Conservation (phyloP, 2,329 filamentous ascomycete genomes). For the Aspergillus sp. region DNA sequence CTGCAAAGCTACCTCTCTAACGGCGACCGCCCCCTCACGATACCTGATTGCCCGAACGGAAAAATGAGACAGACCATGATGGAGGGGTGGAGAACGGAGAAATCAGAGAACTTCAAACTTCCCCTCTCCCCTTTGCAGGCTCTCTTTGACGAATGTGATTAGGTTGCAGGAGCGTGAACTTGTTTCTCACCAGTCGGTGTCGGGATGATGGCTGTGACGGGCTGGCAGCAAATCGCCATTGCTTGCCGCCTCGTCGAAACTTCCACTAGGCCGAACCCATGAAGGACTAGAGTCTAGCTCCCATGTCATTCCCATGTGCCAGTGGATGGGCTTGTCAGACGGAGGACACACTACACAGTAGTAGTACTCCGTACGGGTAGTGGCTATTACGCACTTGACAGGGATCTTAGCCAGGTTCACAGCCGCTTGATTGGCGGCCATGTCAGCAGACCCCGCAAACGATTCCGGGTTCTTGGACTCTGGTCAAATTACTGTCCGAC, state of each 20-base stretch:
- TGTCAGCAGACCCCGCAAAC: constrained; percentile 17
- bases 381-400: constrained; percentile 9
- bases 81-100: background rate
- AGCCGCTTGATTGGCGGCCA: constrained; percentile 9
- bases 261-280: constrained; percentile 7
- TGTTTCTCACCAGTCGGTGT: constrained; percentile 7
- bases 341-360: background rate
- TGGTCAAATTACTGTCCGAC: constrained; percentile 7
- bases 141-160: constrained; percentile 11
- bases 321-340: constrained; percentile 10
- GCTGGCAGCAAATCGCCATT: constrained; percentile 10
- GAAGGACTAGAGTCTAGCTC: constrained; percentile 9
- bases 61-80: background rate
- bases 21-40: background rate
- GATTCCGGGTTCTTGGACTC: constrained; percentile 14
- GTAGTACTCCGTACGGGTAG: no score
- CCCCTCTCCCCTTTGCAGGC: no score
- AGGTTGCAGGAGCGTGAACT: constrained; percentile 13
- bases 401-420: constrained; percentile 9
- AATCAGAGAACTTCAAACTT: background rate
- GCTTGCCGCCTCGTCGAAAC: constrained; percentile 7
- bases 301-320: constrained; percentile 15
- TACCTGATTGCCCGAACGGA: background rate
- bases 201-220: constrained; percentile 3
- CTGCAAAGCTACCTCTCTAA: constrained; percentile 1